These are phyloP conservation scores for Hypsizygus marmoreus DNA, from an alignment of 768 basidiomycete genomes.

Conservation along the genomic window DNA sequence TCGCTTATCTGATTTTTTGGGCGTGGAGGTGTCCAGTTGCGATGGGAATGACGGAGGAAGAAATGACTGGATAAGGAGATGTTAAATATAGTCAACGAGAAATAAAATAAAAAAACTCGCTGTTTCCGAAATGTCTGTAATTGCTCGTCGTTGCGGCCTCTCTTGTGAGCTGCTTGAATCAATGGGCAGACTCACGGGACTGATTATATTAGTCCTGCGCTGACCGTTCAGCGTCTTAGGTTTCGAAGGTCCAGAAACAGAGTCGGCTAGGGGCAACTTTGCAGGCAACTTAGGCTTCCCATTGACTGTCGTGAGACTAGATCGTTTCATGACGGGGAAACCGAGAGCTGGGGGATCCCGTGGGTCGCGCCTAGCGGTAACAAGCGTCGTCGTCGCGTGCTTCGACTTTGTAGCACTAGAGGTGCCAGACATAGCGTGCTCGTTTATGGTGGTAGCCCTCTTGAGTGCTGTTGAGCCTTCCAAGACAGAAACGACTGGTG, in stretches of 20 bases:
- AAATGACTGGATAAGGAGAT: conserved; percentile 32
- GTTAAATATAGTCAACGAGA: conserved; percentile 3
- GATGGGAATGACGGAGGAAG: conserved; percentile 59
- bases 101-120: conserved; percentile 17
- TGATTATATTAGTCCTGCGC: neutral
- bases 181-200: conserved; percentile 2
- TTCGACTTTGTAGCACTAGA: conserved; percentile 5
- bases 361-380: neutral
- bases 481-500: conserved; percentile 12
- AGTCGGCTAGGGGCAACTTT: neutral
- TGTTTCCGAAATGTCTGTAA: conserved; percentile 28
- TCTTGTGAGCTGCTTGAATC: conserved; percentile 1
- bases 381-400: neutral
- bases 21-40: conserved; percentile 56
- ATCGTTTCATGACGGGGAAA: conserved; percentile 47
- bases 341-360: conserved; percentile 34
- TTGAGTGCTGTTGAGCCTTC: conserved; percentile 1
- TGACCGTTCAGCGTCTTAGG: neutral
- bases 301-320: conserved; percentile 19
- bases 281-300: conserved; percentile 25
- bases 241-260: conserved; percentile 7
- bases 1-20: conserved; percentile 29
- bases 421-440: neutral
- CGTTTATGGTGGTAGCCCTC: neutral
- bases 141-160: conserved; percentile 5